Evolutionary conservation across 2,329 filamentous ascomycete genomes (phyloP).

Genomic region (Talaromyces sp.): DNA sequence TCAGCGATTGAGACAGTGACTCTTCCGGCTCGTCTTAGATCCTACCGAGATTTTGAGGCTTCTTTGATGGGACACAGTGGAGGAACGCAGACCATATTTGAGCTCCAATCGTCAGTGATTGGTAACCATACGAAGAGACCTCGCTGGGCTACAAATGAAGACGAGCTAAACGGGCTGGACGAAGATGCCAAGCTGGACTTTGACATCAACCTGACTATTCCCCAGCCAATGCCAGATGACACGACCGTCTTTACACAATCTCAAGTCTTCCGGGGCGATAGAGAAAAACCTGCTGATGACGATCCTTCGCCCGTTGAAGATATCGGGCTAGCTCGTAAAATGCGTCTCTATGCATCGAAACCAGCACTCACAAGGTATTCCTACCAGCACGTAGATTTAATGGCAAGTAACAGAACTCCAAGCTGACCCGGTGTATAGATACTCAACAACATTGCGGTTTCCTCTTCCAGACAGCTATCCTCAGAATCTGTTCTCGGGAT

Average conservation of each 20-base stretch:
- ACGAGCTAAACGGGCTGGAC: conserved; percentile 7
- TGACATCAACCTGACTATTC: conserved; percentile 35
- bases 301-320: conserved; percentile 17
- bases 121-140: conserved; percentile 13
- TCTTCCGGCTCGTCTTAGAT: conserved; percentile 60
- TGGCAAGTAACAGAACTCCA: neutral
- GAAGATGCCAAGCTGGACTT: conserved; percentile 24
- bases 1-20: conserved; percentile 74
- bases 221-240: conserved; percentile 18
- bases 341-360: conserved; percentile 28
- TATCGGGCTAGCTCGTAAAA: conserved; percentile 23
- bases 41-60: conserved; percentile 31
- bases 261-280: conserved; percentile 26
- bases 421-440: conserved; percentile 20
- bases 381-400: neutral
- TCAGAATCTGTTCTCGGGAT: conserved; percentile 57
- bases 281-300: conserved; percentile 13
- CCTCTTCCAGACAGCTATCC: conserved; percentile 83
- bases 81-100: conserved; percentile 74
- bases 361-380: conserved; percentile 29
- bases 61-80: conserved; percentile 49
- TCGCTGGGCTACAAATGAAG: conserved; percentile 7
- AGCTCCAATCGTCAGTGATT: conserved; percentile 62
- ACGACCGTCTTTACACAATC: conserved; percentile 32
- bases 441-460: conserved; percentile 52